Base-by-base conservation (phyloP, 2,329 filamentous ascomycete species). In the Zarea fungicola region DNA sequence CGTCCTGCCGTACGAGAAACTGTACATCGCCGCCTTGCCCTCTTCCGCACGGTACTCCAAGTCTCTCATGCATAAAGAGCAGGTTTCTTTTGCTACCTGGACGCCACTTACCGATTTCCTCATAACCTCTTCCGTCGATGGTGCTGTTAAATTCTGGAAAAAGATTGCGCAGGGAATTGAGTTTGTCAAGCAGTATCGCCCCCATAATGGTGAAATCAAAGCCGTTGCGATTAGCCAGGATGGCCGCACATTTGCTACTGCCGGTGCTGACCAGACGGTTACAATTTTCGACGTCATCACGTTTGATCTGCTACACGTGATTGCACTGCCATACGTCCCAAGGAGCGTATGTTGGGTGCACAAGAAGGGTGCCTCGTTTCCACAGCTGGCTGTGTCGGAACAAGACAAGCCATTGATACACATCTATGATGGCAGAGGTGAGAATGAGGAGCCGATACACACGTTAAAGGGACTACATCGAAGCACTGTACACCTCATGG, bases 101-200 rank as follows among this genome's bases (percentile, higher is more conserved):
- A 96, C 95, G 1, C 91, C 91, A 1, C 74, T 85, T 52, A 96
- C 92, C 52, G 93, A 97, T 58, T 99, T 99, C 63, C 75, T 99
- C 31, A 93, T 99, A 54, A 99, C 93, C 1, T 89, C 87, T 53
- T 97, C 93, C 0, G 72, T 88, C 36, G 93, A 99, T 63, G 95
- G 95, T n/a, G 86, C 92, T 1, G 92, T 97, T 58, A 99, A 99
- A 68, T 99, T 99, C 66, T 99, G 93, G 93, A 99, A 99, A 73
- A 99, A 99, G 72, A 80, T 87, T 55, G 84, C 82, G 2, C 84
- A 88, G 28, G 89, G 89, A 1, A 87, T 99, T 51, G 95, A 99
- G 70, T 99, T 99, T 62, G 92, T 97, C 46, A 99, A 99, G 70
- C 91, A 99, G 70, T 99, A 96, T 72, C 85, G 84, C 62, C 91